Percentiles rank a stretch among this genome's conserved stretches.
Evolutionary conservation across 2,329 filamentous ascomycete species (phyloP).

Genomic region (Microsporum audouinii): DNA sequence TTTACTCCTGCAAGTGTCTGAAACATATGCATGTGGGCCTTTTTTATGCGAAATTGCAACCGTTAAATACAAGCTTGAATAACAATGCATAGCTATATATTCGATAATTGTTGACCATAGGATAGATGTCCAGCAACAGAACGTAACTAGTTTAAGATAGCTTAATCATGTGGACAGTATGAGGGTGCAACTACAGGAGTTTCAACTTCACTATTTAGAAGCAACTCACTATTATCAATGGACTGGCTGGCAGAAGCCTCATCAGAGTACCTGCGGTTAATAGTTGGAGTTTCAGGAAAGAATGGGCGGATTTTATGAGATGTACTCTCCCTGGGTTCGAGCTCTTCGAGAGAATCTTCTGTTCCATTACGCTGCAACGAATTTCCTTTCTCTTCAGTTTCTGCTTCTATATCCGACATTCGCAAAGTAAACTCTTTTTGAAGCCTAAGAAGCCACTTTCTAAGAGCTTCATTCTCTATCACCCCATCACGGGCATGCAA

Average conservation of each 20-base stretch:
- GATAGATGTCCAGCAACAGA: too few relatives aligned
- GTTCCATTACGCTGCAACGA: neutral
- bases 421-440: slow-evolving; percentile 62
- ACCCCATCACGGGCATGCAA: slow-evolving; percentile 53
- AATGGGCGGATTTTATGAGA: neutral
- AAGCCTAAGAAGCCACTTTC: slow-evolving; percentile 52
- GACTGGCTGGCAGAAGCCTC: neutral
- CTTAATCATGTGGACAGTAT: too few relatives aligned
- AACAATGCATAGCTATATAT: too few relatives aligned
- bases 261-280: neutral
- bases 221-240: neutral
- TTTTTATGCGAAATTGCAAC: too few relatives aligned
- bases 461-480: slow-evolving; percentile 54
- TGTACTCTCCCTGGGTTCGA: neutral
- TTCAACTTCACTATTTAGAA: neutral
- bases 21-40: too few relatives aligned
- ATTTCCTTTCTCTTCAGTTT: slow-evolving; percentile 37
- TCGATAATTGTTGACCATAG: too few relatives aligned
- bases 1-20: too few relatives aligned
- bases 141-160: too few relatives aligned
- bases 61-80: too few relatives aligned
- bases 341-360: neutral
- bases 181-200: neutral
- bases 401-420: slow-evolving; percentile 51
- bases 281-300: neutral